Evolutionary conservation across 116 monocot genomes (phyloP).

Genomic region (Posidonia oceanica): DNA sequence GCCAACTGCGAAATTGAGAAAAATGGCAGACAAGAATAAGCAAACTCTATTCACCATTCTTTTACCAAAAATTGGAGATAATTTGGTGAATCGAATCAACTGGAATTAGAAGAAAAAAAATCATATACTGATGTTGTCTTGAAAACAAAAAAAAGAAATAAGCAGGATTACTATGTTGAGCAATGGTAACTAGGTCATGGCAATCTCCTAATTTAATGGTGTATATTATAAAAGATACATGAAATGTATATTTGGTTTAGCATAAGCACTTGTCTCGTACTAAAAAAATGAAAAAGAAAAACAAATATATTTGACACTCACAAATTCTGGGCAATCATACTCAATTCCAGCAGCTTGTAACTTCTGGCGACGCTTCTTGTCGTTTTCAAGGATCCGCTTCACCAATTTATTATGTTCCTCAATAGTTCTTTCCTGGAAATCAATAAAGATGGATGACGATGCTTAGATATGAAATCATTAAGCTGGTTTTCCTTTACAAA

Average conservation of each 20-base stretch:
- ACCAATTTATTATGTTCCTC: constrained; percentile 65
- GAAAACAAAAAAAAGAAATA: no score
- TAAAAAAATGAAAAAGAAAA: neutral
- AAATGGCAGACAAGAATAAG: no score
- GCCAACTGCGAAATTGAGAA: no score
- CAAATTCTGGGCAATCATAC: constrained; percentile 76
- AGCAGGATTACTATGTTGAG: no score
- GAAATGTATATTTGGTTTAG: neutral
- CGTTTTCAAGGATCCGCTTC: constrained; percentile 47
- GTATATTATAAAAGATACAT: no score
- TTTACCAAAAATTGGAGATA: no score
- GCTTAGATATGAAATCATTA: neutral
- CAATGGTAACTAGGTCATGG: no score
- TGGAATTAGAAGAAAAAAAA: no score
- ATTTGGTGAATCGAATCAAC: no score
- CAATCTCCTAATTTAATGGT: no score
- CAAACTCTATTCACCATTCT: no score
- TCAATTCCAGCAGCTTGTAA: constrained; percentile 80
- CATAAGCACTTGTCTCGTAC: neutral
- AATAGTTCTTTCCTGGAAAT: constrained; percentile 62
- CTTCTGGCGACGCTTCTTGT: constrained; percentile 53
- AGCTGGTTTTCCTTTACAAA: neutral
- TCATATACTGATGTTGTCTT: no score
- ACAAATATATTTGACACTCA: constrained; percentile 28
- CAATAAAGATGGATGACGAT: neutral